Evolutionary conservation across 768 basidiomycete species (phyloP).

Genomic region (Vararia minispora): DNA sequence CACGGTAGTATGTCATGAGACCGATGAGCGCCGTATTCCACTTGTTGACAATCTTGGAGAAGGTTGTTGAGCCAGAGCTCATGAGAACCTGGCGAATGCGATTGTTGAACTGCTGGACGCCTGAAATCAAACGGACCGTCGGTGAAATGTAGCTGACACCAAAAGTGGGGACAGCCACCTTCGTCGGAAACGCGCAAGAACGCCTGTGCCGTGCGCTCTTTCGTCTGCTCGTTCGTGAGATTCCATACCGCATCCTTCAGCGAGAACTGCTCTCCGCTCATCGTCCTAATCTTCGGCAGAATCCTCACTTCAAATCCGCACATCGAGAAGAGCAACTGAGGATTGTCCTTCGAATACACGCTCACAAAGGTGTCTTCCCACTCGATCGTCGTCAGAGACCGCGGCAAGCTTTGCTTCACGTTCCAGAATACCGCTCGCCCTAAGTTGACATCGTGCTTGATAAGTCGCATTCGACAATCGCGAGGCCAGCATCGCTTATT

Average conservation of each 20-base stretch:
- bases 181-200: constrained; percentile 97
- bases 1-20: constrained; percentile 96
- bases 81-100: constrained; percentile 93
- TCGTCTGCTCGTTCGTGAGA: constrained; percentile 91
- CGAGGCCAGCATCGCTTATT: constrained; percentile 99
- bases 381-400: constrained; percentile 95
- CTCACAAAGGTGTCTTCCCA: constrained; percentile 99
- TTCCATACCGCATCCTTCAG: constrained; percentile 96
- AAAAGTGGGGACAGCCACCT: constrained; percentile 29
- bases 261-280: constrained; percentile 95
- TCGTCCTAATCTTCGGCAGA: constrained; percentile 89
- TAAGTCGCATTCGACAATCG: constrained; percentile 97
- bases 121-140: constrained; percentile 23
- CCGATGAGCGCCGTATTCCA: constrained; percentile 96
- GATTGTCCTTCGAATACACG: constrained; percentile 96
- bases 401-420: constrained; percentile 91
- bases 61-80: constrained; percentile 97
- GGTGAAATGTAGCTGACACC: neutral
- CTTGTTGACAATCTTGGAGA: constrained; percentile 98
- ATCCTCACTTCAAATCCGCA: constrained; percentile 98
- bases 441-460: constrained; percentile 99
- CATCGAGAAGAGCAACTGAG: constrained; percentile 97
- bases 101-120: constrained; percentile 96
- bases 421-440: constrained; percentile 99
- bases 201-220: constrained; percentile 95